Percentiles rank a stretch among this genome's conserved stretches.
Conservation (phyloP, 129 eudicot genomes). For the Chrysanthemum makinoi region DNA sequence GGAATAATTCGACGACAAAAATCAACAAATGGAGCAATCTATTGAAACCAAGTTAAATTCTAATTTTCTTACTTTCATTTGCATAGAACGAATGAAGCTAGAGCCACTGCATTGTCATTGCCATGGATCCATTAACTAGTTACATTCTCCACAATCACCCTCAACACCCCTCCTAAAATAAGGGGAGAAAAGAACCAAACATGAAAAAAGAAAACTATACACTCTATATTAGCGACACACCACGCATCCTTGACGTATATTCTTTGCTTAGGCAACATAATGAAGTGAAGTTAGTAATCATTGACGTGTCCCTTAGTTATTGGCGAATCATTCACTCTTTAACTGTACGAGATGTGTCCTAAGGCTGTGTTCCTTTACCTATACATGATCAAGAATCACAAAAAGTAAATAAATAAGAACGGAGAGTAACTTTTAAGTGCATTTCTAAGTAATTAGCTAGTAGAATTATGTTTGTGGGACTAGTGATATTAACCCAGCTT, state of each 20-base stretch:
- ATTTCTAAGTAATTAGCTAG: neutral
- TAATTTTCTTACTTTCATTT: constrained; percentile 18
- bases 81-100: constrained; percentile 23
- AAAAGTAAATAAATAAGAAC: neutral
- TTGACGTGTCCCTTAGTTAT: constrained; percentile 12
- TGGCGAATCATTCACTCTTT: constrained; percentile 39
- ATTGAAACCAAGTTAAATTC: neutral
- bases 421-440: neutral
- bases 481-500: constrained; percentile 1
- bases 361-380: constrained; percentile 88
- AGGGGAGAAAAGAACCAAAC: constrained; percentile 31
- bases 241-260: constrained; percentile 12
- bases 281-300: constrained; percentile 28
- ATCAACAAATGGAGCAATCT: neutral
- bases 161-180: constrained; percentile 19
- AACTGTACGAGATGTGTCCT: constrained; percentile 76
- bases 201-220: constrained; percentile 28
- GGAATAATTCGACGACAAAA: neutral
- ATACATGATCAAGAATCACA: constrained; percentile 20
- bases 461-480: constrained; percentile 15
- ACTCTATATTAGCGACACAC: constrained; percentile 36
- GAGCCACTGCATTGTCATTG: constrained; percentile 21
- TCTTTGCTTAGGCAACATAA: constrained; percentile 21
- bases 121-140: constrained; percentile 14
- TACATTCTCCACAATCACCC: constrained; percentile 23